phyloP scores from a whole-genome alignment of 345 rosid species.

The Mercurialis annua region DNA sequence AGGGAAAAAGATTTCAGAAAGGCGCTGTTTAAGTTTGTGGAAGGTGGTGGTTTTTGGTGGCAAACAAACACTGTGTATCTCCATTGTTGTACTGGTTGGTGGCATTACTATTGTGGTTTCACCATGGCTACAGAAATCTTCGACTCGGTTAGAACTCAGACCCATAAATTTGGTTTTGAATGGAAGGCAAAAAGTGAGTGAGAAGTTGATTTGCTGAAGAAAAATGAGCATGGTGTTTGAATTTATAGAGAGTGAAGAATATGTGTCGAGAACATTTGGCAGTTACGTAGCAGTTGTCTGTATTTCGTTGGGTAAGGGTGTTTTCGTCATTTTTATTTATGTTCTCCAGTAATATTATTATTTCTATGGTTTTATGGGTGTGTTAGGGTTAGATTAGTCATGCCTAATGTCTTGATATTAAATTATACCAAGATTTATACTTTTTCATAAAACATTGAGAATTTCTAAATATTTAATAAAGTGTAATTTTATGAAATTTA shows the following conservation, averaged over 20 bases:
- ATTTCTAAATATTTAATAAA: no score
- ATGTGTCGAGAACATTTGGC: conserved; percentile 13
- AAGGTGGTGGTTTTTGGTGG: conserved; percentile 63
- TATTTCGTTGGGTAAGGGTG: not conserved
- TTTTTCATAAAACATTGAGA: no score
- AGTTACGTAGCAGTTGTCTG: conserved; percentile 13
- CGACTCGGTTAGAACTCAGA: conserved; percentile 46
- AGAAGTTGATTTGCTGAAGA: conserved; percentile 19
- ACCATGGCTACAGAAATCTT: conserved; percentile 36
- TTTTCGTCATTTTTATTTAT: not conserved
- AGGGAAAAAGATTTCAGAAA: conserved; percentile 80
- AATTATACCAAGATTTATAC: no score
- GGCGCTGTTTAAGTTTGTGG: conserved; percentile 58
- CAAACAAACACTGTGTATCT: conserved; percentile 65
- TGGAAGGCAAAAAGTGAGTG: not conserved
- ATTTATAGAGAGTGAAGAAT: conserved; percentile 33
- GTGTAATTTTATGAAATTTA: no score
- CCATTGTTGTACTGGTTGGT: conserved; percentile 26
- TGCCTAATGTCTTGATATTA: not conserved
- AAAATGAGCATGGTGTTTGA: not conserved
- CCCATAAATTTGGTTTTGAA: conserved; percentile 29
- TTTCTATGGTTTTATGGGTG: not conserved
- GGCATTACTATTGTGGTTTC: conserved; percentile 15
- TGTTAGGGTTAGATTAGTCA: conserved; percentile 11
- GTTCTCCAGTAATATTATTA: no score